Evolutionary conservation across 768 basidiomycete species (phyloP).

Genomic region (Cytidiella melzeri): DNA sequence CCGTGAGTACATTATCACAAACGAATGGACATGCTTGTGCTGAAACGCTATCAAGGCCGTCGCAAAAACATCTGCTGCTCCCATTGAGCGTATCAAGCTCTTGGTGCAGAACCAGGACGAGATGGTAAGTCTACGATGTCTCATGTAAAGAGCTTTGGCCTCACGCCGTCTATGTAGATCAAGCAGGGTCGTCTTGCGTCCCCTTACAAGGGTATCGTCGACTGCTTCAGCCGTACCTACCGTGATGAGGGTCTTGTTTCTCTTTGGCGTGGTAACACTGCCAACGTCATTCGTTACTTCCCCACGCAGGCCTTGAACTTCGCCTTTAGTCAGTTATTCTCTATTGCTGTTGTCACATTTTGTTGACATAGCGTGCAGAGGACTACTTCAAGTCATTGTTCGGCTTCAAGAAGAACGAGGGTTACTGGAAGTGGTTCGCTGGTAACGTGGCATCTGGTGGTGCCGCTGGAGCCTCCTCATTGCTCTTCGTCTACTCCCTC

Average conservation of each 20-base stretch:
- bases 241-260: slow-evolving; percentile 91
- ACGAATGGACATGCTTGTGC: neutral
- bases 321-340: slow-evolving; percentile 82
- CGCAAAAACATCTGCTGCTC: slow-evolving; percentile 97
- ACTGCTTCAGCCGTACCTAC: slow-evolving; percentile 92
- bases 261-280: slow-evolving; percentile 99
- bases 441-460: slow-evolving; percentile 98
- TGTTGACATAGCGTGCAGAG: slow-evolving; percentile 45
- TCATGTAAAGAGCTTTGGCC: neutral
- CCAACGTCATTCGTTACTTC: slow-evolving; percentile 99
- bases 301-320: slow-evolving; percentile 99
- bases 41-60: slow-evolving; percentile 61
- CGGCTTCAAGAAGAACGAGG: slow-evolving; percentile 96
- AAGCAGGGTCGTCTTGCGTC: slow-evolving; percentile 96
- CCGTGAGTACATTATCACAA: slow-evolving; percentile 43
- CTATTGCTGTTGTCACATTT: neutral
- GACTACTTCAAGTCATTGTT: slow-evolving; percentile 99
- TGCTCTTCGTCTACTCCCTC: slow-evolving; percentile 99
- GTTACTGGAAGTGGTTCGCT: slow-evolving; percentile 98
- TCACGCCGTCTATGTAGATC: slow-evolving; percentile 73
- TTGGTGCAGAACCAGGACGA: slow-evolving; percentile 99
- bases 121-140: slow-evolving; percentile 59
- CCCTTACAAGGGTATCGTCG: slow-evolving; percentile 94
- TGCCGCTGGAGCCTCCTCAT: slow-evolving; percentile 97
- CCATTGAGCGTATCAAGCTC: slow-evolving; percentile 99